Base-by-base conservation (phyloP, 768 basidiomycete species). In the Dioszegia hungarica region DNA sequence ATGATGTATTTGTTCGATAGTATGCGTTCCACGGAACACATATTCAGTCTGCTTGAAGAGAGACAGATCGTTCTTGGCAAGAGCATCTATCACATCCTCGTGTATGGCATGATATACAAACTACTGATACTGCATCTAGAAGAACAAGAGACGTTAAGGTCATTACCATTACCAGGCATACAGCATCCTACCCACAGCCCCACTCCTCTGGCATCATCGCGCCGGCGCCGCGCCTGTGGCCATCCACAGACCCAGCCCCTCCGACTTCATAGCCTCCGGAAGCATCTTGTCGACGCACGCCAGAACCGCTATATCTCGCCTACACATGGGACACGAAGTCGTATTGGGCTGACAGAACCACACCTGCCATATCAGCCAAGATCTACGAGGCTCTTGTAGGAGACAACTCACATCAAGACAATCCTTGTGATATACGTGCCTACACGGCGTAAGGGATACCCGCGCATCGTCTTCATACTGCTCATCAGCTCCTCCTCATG, bases 291-390 rank as follows among this genome's bases (percentile, higher is more conserved):
- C 45, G 17, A 71, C 25, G 43, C 54, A 61, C 15, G 59, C 57
- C 37, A 71, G 45, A 6, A 52, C 64, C 3, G 69, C 69, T 22
- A 71, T 48, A 52, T 71, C 69, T 12, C 69, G 56, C 39, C 70
- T 29, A 39, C 70, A 72, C 70, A 72, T 72, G 6, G 70, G 70
- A 29, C 70, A 72, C 5, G 66, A 66, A 6, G 66, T 61, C 6
- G 54, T 61, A 43, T 58, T 64, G 5, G 70, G 63, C 20, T 55
- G 63, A 20, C 52, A 40, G n/a, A 68, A 41, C 70, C 70, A 72
- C 9, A 61, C 64, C 70, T 72, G 49, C 19, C n/a, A n/a, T 4
- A 25, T 66, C 40, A 56, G 44, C 33, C 4, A n/a, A 19, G 36
- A 19, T n/a, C n/a, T n/a, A n/a, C n/a, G n/a, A n/a, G n/a, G n/a